A percentile compares a stretch with the other conserved stretches of the same genome.
Conservation (phyloP, 148 eudicot genomes). For the Persicaria tinctoria region DNA sequence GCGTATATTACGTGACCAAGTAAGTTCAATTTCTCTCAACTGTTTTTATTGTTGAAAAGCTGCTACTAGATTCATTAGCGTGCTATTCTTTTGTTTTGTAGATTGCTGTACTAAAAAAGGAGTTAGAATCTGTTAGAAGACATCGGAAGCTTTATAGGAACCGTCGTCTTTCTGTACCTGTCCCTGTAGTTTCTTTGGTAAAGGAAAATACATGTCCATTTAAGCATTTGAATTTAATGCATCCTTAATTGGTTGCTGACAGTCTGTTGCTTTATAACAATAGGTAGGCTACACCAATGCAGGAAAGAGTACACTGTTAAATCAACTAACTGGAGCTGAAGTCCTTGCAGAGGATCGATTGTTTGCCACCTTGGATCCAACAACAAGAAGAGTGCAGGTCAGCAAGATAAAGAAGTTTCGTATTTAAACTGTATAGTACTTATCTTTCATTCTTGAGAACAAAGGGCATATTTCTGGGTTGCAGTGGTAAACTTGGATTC, state of each 20-base stretch:
- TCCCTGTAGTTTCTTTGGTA: conserved; percentile 94
- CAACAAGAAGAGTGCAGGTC: conserved; percentile 97
- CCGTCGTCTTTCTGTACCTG: conserved; percentile 76
- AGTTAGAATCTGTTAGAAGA: conserved; percentile 83
- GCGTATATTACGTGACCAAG: conserved; percentile 89
- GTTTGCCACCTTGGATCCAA: conserved; percentile 98
- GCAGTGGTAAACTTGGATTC: background rate
- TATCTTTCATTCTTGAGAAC: background rate
- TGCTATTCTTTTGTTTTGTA: conserved; percentile 21
- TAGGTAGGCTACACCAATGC: conserved; percentile 99
- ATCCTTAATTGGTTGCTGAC: background rate
- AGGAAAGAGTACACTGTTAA: conserved; percentile 94
- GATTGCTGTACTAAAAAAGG: conserved; percentile 75
- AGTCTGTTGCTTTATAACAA: conserved; percentile 3
- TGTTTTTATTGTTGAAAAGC: background rate
- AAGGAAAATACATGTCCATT: conserved; percentile 18
- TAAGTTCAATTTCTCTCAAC: conserved; percentile 25
- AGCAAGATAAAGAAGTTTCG: conserved; percentile 17
- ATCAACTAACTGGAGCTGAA: conserved; percentile 82
- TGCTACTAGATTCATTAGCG: background rate
- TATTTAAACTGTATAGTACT: background rate
- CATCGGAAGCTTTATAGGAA: conserved; percentile 87
- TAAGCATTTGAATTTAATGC: background rate
- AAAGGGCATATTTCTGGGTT: background rate
- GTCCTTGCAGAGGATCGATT: conserved; percentile 94